Percentiles rank a stretch among this genome's conserved stretches.
phyloP scores from a whole-genome alignment of 345 rosid genomes.

The Mallotus nudiflorus region DNA sequence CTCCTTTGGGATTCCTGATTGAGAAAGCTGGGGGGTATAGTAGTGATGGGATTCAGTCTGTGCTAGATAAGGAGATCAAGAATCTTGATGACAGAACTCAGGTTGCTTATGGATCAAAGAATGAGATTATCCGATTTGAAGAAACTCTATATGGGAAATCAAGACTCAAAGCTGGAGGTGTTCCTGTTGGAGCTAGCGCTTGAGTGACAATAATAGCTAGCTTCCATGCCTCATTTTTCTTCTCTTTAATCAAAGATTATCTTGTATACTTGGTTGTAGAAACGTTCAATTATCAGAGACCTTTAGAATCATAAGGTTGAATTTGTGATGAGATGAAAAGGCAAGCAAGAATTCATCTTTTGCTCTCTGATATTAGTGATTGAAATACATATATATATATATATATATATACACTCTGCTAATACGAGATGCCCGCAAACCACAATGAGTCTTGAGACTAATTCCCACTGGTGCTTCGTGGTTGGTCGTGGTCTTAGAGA shows the following conservation, averaged over 20 bases:
- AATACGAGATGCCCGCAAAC: too few relatives aligned
- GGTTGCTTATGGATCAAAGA: slow-evolving; percentile 94
- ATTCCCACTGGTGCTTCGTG: too few relatives aligned
- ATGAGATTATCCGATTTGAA: slow-evolving; percentile 87
- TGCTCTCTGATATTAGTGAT: not conserved
- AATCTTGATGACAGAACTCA: slow-evolving; percentile 93
- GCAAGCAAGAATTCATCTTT: slow-evolving; percentile 4
- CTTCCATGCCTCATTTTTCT: not conserved
- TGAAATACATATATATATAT: not conserved
- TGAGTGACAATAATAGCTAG: slow-evolving; percentile 4
- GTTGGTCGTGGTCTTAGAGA: too few relatives aligned
- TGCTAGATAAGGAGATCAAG: slow-evolving; percentile 63
- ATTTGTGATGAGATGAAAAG: slow-evolving; percentile 5
- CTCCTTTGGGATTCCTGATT: slow-evolving; percentile 74
- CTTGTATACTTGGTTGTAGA: slow-evolving; percentile 3
- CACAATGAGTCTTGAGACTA: too few relatives aligned
- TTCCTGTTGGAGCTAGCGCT: slow-evolving; percentile 42
- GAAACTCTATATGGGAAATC: slow-evolving; percentile 86
- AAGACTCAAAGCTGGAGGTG: slow-evolving; percentile 65
- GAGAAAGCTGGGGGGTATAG: slow-evolving; percentile 95
- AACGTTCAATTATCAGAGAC: not conserved
- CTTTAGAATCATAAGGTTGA: not conserved
- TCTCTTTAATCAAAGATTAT: not conserved
- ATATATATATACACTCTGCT: too few relatives aligned
- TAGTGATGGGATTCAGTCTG: slow-evolving; percentile 76